Evolutionary conservation across 179 eudicot species (phyloP).

Genomic region (Nepenthes alata): DNA sequence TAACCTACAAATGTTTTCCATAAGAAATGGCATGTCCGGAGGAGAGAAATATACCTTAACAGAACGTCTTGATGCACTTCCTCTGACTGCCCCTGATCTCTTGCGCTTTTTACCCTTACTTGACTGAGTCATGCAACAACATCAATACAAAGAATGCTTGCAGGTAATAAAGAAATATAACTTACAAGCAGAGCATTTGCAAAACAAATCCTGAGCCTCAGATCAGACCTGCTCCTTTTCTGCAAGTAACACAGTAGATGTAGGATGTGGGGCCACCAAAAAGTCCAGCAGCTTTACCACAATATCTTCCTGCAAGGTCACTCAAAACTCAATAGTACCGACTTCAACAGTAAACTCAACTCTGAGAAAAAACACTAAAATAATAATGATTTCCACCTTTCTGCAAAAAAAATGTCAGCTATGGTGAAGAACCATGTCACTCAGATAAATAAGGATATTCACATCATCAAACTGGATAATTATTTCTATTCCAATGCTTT

Average conservation of each 20-base stretch:
- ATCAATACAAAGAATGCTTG: conserved; percentile 3
- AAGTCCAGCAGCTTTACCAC: conserved; percentile 67
- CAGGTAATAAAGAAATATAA: conserved; percentile 5
- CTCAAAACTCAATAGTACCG: neutral
- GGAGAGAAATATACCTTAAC: conserved; percentile 40
- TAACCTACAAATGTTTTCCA: neutral
- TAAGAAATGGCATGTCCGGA: neutral
- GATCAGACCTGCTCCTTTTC: conserved; percentile 76
- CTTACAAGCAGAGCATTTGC: neutral
- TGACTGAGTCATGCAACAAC: conserved; percentile 17
- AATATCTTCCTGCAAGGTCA: conserved; percentile 54
- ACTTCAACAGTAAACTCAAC: neutral
- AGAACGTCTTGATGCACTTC: conserved; percentile 44
- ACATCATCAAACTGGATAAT: too few species aligned
- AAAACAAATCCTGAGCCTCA: conserved; percentile 2
- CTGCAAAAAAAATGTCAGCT: too few species aligned
- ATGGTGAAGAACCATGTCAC: too few species aligned
- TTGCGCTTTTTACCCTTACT: conserved; percentile 76
- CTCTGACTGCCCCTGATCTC: conserved; percentile 27
- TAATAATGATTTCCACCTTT: too few species aligned
- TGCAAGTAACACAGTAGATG: conserved; percentile 61
- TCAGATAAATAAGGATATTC: too few species aligned
- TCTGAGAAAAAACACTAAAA: neutral
- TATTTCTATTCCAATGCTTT: too few species aligned
- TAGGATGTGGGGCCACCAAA: conserved; percentile 80